These are phyloP conservation scores for Hyaloscypha hepaticicola DNA, from an alignment of 495 filamentous ascomycete genomes.

Conservation along the genomic window DNA sequence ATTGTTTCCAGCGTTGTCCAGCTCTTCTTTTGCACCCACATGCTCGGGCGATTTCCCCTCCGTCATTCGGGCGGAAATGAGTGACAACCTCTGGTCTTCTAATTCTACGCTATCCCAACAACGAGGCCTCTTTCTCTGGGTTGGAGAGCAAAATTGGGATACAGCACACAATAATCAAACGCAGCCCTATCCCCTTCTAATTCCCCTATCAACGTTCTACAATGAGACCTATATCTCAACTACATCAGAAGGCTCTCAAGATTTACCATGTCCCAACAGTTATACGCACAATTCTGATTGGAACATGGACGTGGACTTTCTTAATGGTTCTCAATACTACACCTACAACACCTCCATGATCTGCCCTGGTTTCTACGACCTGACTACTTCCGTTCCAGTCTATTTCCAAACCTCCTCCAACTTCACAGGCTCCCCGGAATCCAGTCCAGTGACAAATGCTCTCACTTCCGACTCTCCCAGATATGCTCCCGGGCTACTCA, in stretches of 20 bases:
- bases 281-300: neutral
- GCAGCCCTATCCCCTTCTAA: neutral
- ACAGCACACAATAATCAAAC: neutral
- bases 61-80: conserved; percentile 1
- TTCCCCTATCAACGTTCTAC: conserved; percentile 1
- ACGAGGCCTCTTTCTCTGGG: neutral
- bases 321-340: neutral
- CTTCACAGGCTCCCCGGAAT: conserved; percentile 6
- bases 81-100: conserved; percentile 1
- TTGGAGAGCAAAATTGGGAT: conserved; percentile 6
- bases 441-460: neutral
- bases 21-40: too few relatives aligned
- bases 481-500: neutral
- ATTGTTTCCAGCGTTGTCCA: neutral
- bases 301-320: neutral
- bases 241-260: neutral
- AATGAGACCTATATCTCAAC: conserved; percentile 4
- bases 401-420: conserved; percentile 1
- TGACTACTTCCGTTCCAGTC: neutral
- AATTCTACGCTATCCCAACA: neutral
- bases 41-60: neutral
- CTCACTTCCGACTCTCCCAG: neutral
- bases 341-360: conserved; percentile 1
- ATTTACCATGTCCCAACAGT: neutral
- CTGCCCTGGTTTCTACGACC: conserved; percentile 4